Evolutionary conservation across 371 early-diverging fungal species (phyloP).

Genomic region (Apophysomyces elegans): DNA sequence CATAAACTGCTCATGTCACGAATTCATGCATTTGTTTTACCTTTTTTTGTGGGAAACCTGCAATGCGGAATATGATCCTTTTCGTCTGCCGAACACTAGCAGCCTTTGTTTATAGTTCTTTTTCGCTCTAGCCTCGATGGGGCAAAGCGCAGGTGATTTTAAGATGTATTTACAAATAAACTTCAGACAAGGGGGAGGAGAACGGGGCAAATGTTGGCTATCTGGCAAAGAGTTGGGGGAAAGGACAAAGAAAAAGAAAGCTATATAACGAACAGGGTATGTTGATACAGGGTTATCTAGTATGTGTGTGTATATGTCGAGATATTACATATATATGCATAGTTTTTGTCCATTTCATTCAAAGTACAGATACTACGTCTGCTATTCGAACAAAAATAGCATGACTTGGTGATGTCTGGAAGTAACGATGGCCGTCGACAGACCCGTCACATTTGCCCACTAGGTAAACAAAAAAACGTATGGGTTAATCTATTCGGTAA

Average conservation of each 20-base stretch:
- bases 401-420: constrained; percentile 27
- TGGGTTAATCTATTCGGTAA: not conserved
- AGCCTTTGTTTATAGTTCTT: not conserved
- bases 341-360: not conserved
- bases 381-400: constrained; percentile 29
- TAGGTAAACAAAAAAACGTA: not conserved
- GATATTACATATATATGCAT: no score
- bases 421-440: constrained; percentile 32
- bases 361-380: not conserved
- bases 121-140: not conserved
- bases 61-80: not conserved
- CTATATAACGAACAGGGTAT: no score
- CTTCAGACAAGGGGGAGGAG: not conserved
- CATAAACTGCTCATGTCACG: not conserved
- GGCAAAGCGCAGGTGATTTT: not conserved
- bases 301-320: no score
- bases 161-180: constrained; percentile 4
- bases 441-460: constrained; percentile 40
- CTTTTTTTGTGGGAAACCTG: not conserved
- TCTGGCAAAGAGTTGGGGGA: not conserved
- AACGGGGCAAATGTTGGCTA: not conserved
- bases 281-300: no score
- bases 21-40: not conserved
- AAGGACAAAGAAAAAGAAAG: no score
- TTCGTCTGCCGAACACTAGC: constrained; percentile 1